Evolutionary conservation across 139 green algal species (phyloP).

Genomic region (Microglena sp.): DNA sequence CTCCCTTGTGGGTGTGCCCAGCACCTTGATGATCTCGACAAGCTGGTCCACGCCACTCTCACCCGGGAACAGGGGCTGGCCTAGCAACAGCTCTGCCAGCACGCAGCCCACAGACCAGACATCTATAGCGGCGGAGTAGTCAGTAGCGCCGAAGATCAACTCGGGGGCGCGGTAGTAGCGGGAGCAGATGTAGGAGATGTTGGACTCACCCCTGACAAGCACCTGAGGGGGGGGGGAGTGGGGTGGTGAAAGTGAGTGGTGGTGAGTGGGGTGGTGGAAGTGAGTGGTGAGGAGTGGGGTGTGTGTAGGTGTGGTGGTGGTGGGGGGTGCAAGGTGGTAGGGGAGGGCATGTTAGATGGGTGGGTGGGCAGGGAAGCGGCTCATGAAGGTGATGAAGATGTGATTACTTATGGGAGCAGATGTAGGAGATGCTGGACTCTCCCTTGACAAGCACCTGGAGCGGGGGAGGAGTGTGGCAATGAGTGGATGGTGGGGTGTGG

Average conservation of each 20-base stretch:
- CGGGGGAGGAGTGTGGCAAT: conserved; percentile 6
- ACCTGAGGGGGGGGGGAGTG: conserved; percentile 24
- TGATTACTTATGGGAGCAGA: conserved; percentile 95
- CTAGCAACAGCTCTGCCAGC: conserved; percentile 95
- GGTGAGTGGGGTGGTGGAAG: no score
- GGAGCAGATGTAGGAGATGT: conserved; percentile 99
- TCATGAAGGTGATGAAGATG: no score
- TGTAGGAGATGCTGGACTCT: conserved; percentile 99
- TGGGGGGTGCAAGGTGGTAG: neutral
- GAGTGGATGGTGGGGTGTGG: no score
- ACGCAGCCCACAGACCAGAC: conserved; percentile 97
- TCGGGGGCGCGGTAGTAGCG: conserved; percentile 91
- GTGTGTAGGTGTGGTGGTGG: no score
- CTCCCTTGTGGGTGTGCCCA: conserved; percentile 87
- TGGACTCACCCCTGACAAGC: conserved; percentile 85
- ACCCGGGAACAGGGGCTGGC: conserved; percentile 80
- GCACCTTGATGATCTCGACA: conserved; percentile 99
- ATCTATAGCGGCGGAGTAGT: conserved; percentile 98
- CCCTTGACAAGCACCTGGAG: conserved; percentile 73
- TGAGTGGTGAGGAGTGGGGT: no score
- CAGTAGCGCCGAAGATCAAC: conserved; percentile 97
- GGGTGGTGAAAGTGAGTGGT: neutral
- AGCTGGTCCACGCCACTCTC: conserved; percentile 98
- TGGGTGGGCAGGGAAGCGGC: no score
- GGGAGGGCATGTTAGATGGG: neutral